Conservation (phyloP, 1,139 yeast genomes). For the Suhomyces yuchorum region DNA sequence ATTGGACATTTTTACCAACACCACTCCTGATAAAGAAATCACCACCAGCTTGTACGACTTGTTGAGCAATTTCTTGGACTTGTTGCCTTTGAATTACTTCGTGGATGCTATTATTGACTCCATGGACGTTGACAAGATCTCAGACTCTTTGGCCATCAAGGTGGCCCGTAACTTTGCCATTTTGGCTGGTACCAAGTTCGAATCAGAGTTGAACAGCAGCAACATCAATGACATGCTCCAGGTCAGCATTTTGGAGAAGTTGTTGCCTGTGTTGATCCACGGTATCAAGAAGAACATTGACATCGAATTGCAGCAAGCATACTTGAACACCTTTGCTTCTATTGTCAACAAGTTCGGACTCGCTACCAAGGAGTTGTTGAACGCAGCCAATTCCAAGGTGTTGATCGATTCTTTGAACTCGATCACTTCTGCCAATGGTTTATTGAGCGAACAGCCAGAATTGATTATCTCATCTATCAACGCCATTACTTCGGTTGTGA, state of each 20-base stretch:
- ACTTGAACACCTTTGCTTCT: conserved; percentile 67
- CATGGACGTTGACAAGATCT: conserved; percentile 47
- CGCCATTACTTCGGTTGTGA: conserved; percentile 68
- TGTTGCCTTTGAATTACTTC: conserved; percentile 75
- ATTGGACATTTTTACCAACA: conserved; percentile 34
- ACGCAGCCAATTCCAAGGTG: conserved; percentile 45
- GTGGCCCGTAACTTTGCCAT: conserved; percentile 56
- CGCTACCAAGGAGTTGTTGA: conserved; percentile 30
- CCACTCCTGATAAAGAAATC: conserved; percentile 22
- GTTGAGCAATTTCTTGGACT: conserved; percentile 61
- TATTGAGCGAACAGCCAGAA: conserved; percentile 56
- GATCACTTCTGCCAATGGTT: conserved; percentile 56
- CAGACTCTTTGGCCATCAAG: conserved; percentile 36
- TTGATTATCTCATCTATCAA: conserved; percentile 75
- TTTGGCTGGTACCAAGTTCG: conserved; percentile 71
- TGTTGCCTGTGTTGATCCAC: conserved; percentile 50
- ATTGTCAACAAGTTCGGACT: conserved; percentile 64
- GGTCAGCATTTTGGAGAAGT: conserved; percentile 42
- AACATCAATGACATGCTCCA: conserved; percentile 45
- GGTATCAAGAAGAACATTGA: conserved; percentile 46
- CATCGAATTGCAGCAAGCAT: conserved; percentile 61
- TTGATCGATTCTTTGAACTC: conserved; percentile 52
- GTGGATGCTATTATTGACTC: conserved; percentile 64
- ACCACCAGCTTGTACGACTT: conserved; percentile 42
- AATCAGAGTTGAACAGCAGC: conserved; percentile 50